Evolutionary conservation across 257 asterid genomes (phyloP), one percentile per base, ranked within the genome.

Genomic region (Plantago major): DNA sequence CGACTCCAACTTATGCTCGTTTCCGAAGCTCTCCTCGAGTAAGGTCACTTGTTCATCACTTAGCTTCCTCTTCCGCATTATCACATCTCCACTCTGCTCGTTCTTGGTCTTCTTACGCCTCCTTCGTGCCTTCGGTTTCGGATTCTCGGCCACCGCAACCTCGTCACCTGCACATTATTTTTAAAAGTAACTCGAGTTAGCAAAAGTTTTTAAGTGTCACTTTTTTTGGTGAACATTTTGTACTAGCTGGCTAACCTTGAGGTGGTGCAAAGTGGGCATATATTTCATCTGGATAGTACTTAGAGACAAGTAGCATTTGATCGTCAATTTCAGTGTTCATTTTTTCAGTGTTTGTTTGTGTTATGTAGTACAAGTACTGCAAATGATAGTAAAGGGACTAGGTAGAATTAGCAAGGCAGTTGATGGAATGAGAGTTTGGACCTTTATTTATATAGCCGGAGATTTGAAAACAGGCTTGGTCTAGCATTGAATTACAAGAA

Each of bases 1-100:
- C 4, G 96, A 76, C 78, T 88, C 98, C 57, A 88, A 43, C 46
- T 91, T 88, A 30, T 86, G 94, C 71, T 91, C 98, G 37, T 55
- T 71, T 15, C 73, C 92, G 46, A 91, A 91, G 66, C 87, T 78
- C 45, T 58, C 26, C 63, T 91, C 98, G 56, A 91, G 67, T 64
- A 73, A 64, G 11, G 45, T 68, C 49, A 76, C 79, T 44, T 91
- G 98, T 66, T 88, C 90, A 0, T 91, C 80, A 14, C 87, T 91
- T 59, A 91, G 69, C 82, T 91, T 91, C 71, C 97, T 82, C 69
- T 91, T 91, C 86, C 83, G 76, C 71, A 76, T 43, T 70, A 64
- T 38, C 58, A 72, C 82, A 8, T 47, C 75, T 0, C 72, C 62
- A 1, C 72, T 71, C 0, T 66, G 78, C n/a, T 63, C 76, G 3